A percentile compares a stretch with the other conserved stretches of the same genome.
phyloP scores from a whole-genome alignment of 208 protist species.

The Jaenimonas drosophilae region DNA sequence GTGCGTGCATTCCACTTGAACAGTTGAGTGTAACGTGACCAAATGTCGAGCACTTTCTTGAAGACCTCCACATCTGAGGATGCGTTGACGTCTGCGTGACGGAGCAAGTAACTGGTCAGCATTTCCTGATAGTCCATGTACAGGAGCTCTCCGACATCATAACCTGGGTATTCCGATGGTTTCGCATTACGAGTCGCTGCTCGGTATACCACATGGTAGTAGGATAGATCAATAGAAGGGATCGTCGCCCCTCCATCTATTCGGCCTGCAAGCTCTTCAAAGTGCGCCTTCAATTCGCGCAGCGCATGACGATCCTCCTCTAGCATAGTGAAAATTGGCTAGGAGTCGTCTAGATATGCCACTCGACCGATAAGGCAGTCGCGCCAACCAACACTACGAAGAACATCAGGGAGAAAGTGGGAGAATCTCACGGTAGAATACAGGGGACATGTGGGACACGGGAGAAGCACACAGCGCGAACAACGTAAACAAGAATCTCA shows the following conservation, averaged over 20 bases:
- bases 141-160: conserved; percentile 58
- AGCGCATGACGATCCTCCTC: conserved; percentile 76
- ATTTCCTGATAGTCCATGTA: conserved; percentile 90
- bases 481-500: no score
- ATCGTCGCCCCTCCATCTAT: no score
- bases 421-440: no score
- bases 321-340: conserved; percentile 34
- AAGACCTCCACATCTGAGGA: conserved; percentile 52
- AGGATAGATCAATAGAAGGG: no score
- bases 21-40: conserved; percentile 75
- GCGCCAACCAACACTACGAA: no score
- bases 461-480: no score
- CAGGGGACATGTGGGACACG: no score
- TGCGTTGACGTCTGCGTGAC: conserved; percentile 34
- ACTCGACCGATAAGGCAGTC: no score
- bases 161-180: conserved; percentile 31
- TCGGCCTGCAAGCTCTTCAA: conserved; percentile 69
- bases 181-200: conserved; percentile 61
- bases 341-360: no score
- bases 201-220: conserved; percentile 81
- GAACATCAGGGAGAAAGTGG: no score
- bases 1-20: conserved; percentile 79
- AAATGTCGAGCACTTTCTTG: conserved; percentile 46
- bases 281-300: conserved; percentile 75
- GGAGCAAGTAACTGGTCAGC: conserved; percentile 73